Percentiles rank a stretch among this genome's conserved stretches.
Conservation (phyloP, 1,139 yeast genomes). For the Hyphopichia burtonii region DNA sequence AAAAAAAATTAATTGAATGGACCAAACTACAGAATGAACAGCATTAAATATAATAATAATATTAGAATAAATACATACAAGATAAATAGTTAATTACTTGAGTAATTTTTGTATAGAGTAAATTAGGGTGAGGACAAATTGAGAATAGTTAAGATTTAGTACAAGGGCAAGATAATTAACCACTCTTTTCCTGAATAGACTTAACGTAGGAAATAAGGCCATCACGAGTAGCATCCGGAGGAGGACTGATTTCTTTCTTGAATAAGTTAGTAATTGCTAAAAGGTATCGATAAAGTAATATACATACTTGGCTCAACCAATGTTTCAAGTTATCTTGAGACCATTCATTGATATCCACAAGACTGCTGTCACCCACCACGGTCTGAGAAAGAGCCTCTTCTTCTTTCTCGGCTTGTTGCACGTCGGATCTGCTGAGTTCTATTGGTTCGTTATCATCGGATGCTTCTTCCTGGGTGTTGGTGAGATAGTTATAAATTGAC, state of each 20-base stretch:
- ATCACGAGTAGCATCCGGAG: slow-evolving; percentile 46
- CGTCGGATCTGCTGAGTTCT: slow-evolving; percentile 14
- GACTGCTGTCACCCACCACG: slow-evolving; percentile 13
- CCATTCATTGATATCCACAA: slow-evolving; percentile 36
- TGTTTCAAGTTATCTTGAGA: slow-evolving; percentile 38
- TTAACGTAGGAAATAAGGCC: slow-evolving; percentile 50
- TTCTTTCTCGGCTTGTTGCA: not conserved
- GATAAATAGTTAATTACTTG: not conserved
- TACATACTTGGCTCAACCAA: slow-evolving; percentile 35
- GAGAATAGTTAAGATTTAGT: slow-evolving; percentile 21
- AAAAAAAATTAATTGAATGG: slow-evolving; percentile 44
- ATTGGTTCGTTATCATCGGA: slow-evolving; percentile 21
- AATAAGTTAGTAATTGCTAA: slow-evolving; percentile 3
- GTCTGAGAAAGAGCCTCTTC: not conserved
- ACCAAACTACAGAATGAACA: slow-evolving; percentile 4
- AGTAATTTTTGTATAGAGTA: not conserved
- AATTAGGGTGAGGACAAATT: slow-evolving; percentile 9
- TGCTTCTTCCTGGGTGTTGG: slow-evolving; percentile 18
- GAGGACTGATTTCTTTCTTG: slow-evolving; percentile 48
- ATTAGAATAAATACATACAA: not conserved
- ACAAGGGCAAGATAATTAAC: slow-evolving; percentile 19
- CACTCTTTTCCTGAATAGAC: slow-evolving; percentile 33
- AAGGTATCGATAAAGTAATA: too few relatives aligned
- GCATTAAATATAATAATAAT: not conserved
- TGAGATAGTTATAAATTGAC: slow-evolving; percentile 21